These are phyloP conservation scores for Suillus paluster DNA, from an alignment of 768 basidiomycete species.

Conservation along the genomic window DNA sequence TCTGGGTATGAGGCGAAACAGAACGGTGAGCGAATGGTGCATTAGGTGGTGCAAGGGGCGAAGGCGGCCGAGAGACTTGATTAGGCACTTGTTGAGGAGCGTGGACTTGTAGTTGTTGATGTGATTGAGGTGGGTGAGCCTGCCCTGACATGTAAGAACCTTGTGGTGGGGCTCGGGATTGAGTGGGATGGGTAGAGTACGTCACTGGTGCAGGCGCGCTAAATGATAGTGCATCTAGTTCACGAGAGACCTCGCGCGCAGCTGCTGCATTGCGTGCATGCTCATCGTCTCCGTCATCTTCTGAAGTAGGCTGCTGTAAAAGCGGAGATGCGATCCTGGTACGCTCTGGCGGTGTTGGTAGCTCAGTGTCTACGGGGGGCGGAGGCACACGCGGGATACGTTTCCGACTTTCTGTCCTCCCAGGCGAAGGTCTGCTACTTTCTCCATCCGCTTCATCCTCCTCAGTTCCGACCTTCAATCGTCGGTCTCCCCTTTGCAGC, in stretches of 20 bases:
- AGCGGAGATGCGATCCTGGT: not conserved
- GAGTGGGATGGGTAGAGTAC: conserved; percentile 22
- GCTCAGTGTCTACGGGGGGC: conserved; percentile 38
- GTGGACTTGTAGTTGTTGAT: conserved; percentile 14
- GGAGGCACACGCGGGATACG: conserved; percentile 44
- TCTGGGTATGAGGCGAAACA: conserved; percentile 43
- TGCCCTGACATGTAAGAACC: not conserved
- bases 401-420: conserved; percentile 27
- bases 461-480: not conserved
- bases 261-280: conserved; percentile 65
- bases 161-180: conserved; percentile 15
- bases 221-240: conserved; percentile 61
- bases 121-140: conserved; percentile 2
- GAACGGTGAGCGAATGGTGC: conserved; percentile 45
- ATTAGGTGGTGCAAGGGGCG: conserved; percentile 39
- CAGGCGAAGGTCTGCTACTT: conserved; percentile 6
- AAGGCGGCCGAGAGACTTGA: conserved; percentile 25
- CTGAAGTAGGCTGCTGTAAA: conserved; percentile 10
- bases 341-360: not conserved
- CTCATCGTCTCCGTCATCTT: conserved; percentile 49
- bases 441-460: conserved; percentile 7
- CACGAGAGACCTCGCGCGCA: conserved; percentile 67
- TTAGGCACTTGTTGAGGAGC: conserved; percentile 10
- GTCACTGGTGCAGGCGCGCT: conserved; percentile 28
- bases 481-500: not conserved